phyloP scores from a whole-genome alignment of 2,329 filamentous ascomycete species.

The Sporothrix brunneoviolacea region DNA sequence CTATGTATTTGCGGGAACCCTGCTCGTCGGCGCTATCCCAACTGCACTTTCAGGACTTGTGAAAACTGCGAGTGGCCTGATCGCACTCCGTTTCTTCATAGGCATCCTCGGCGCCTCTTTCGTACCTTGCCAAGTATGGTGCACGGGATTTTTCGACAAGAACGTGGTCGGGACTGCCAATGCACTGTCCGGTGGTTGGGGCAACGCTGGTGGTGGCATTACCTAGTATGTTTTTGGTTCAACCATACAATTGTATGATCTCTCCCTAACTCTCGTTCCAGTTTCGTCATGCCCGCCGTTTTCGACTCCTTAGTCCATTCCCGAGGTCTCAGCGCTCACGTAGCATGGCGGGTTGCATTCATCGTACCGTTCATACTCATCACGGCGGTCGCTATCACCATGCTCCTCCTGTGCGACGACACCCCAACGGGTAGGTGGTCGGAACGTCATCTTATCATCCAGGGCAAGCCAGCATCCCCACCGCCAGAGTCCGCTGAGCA shows the following conservation, averaged over 20 bases:
- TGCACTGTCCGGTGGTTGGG: constrained; percentile 73
- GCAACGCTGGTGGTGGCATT: constrained; percentile 80
- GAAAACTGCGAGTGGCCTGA: constrained; percentile 58
- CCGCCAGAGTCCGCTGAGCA: neutral
- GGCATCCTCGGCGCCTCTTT: constrained; percentile 72
- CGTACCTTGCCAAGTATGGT: constrained; percentile 86
- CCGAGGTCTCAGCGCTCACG: constrained; percentile 54
- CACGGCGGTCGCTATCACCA: constrained; percentile 54
- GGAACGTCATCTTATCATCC: constrained; percentile 55
- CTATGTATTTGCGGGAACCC: constrained; percentile 64
- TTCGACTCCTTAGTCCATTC: constrained; percentile 65
- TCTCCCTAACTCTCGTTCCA: neutral
- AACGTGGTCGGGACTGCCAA: constrained; percentile 85
- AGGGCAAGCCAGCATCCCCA: constrained; percentile 33
- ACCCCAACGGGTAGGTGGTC: constrained; percentile 78
- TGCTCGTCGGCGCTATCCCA: constrained; percentile 72
- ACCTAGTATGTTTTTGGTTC: constrained; percentile 50
- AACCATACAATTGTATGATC: no score
- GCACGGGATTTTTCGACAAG: constrained; percentile 86
- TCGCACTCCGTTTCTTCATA: constrained; percentile 69
- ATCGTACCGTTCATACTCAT: constrained; percentile 77
- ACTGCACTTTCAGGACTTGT: constrained; percentile 78
- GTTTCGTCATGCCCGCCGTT: constrained; percentile 82
- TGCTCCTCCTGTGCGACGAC: constrained; percentile 70
- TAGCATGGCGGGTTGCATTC: constrained; percentile 79